These are phyloP conservation scores for Scortechinia acanthostroma DNA, from an alignment of 2,329 filamentous ascomycete genomes.

Conservation along the genomic window DNA sequence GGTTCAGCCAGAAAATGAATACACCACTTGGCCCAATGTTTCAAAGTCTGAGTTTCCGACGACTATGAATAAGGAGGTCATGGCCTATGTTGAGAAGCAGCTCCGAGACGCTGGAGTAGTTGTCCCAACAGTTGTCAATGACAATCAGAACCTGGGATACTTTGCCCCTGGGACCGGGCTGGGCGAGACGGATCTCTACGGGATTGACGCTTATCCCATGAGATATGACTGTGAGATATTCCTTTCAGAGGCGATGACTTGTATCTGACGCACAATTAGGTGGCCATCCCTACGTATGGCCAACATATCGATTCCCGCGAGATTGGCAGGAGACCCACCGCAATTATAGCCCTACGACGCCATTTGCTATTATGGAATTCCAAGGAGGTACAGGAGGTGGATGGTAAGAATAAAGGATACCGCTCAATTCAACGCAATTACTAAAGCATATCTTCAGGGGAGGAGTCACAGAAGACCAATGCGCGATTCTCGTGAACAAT, in stretches of 20 bases:
- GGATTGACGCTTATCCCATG: background rate
- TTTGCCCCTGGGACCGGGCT: background rate
- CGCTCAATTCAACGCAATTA: background rate
- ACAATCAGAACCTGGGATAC: background rate
- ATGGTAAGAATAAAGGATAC: background rate
- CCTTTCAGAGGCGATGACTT: background rate
- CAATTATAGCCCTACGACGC: background rate
- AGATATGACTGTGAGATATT: background rate
- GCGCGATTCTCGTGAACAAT: background rate
- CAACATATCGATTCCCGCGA: background rate
- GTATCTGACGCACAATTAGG: background rate
- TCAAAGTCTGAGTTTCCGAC: background rate
- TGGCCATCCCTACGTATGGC: background rate
- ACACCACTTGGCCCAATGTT: background rate
- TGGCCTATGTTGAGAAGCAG: background rate
- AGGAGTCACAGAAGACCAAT: background rate
- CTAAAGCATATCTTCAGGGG: background rate
- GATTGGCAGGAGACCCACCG: background rate
- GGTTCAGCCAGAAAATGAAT: constrained; percentile 1
- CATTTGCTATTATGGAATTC: background rate
- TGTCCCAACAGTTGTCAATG: background rate
- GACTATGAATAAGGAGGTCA: background rate
- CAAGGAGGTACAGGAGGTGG: background rate
- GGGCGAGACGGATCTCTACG: background rate
- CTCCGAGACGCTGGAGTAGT: background rate